Evolutionary conservation across 208 protist genomes (phyloP), one percentile per base, ranked within the genome.

Genomic region (Novymonas esmeraldas): DNA sequence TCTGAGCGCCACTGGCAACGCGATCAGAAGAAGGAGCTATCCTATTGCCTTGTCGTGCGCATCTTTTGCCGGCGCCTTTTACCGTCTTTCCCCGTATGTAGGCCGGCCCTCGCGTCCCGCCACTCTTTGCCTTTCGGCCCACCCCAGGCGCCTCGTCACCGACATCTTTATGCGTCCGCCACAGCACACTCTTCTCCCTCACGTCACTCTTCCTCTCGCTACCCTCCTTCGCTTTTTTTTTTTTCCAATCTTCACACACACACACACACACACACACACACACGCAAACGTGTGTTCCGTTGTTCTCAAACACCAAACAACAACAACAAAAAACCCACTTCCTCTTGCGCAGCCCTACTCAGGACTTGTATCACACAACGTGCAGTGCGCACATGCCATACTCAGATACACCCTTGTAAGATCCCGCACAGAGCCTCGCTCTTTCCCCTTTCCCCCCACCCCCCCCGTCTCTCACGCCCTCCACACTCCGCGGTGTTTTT

Each of bases 221-320:
- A 38, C 42, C 16, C 28, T 70, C 41, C 42, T n/a, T 2, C 52
- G 20, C 38, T 54, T 38, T 51, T 42, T 49, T 34, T 34, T 63
- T 42, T 55, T 69, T 67, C 3, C 6, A 9, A 31, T 34, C 5
- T 6, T 31, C 36, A 11, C 31, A 44, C 33, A 2, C 13, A 44
- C 14, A 59, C 54, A n/a, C 3, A 18, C 20, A 31, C n/a, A n/a
- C 13, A 44, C 36, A 11, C 31, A 44, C 33, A 2, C 13, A 44
- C 14, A 59, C 54, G 44, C 54, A 44, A 14, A 1, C 11, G 14
- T 24, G 1, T 10, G 28, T 13, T 42, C 22, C 16, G 4, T 48
- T 11, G 16, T 13, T 22, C 20, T 28, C 26, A n/a, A n/a, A n/a
- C n/a, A n/a, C n/a, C n/a, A n/a, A n/a, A n/a, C n/a, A n/a, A n/a